Evolutionary conservation across 2,329 filamentous ascomycete species (phyloP), one percentile per base, ranked within the genome.

Genomic region (Ophiognomonia clavigignenti-juglandacearum): DNA sequence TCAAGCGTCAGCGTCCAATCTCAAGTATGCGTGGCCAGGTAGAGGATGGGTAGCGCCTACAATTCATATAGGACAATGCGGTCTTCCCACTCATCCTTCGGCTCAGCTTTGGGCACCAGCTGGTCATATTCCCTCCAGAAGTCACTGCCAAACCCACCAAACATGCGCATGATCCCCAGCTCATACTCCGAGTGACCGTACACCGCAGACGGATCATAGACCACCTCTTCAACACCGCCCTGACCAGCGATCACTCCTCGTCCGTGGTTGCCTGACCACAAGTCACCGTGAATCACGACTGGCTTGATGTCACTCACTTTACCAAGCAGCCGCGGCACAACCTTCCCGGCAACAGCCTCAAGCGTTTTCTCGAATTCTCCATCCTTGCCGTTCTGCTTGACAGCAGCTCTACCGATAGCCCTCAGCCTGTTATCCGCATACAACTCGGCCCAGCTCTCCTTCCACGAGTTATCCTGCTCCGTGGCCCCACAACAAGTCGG

Each of bases 151-250:
- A 95, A 96, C 0, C 92, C 92, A 0, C 91, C 91, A 74, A 96
- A 97, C 90, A 96, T 95, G 43, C 78, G 80, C 90, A 96, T 96
- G 55, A 95, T 96, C 1, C 92, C 92, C 43, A 95, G 70, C 56
- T 96, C 92, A 64, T 85, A 96, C 70, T 97, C 92, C 2, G 77
- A 85, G 62, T 96, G 91, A 2, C 85, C 88, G 60, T 95, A 96
- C 53, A 86, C 86, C 35, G 82, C 78, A 2, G 85, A 85, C 0
- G 90, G 82, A 61, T 96, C 92, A 60, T 83, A 96, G 1, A 95
- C 80, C 1, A 96, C 80, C 54, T 90, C 84, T 55, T 91, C 86
- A 0, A 73, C 67, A 1, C 70, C 74, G 0, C 74, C 72, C 32
- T 66, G 57, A 4, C 64, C 64, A 22, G 59, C 71, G 43, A 95